Conservation (phyloP, 805 yeast species). For the Saccharomycopsis lassenensis region DNA sequence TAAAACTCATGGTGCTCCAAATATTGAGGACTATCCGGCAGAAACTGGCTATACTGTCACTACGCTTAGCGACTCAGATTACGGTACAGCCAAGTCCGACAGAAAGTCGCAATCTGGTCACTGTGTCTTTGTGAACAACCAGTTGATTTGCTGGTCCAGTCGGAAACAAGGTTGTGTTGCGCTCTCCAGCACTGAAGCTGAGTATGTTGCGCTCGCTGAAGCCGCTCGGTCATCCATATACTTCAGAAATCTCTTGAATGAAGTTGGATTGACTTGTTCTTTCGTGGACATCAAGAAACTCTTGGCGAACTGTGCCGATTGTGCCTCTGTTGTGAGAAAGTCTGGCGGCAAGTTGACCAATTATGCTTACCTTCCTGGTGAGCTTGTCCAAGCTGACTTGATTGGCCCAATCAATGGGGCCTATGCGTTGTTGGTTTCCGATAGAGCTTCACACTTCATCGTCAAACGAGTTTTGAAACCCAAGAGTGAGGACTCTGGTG, state of each 20-base stretch:
- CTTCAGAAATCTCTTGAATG: slow-evolving; percentile 1
- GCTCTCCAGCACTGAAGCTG: slow-evolving; percentile 1
- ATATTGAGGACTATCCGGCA: too few relatives aligned
- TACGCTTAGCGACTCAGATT: slow-evolving; percentile 1
- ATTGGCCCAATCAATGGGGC: too few relatives aligned
- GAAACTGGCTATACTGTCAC: too few relatives aligned
- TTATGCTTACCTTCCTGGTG: too few relatives aligned
- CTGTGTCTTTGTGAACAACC: neutral
- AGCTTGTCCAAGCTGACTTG: too few relatives aligned
- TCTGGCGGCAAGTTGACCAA: too few relatives aligned
- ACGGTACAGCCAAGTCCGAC: neutral
- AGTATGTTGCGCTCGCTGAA: slow-evolving; percentile 1
- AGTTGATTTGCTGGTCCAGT: neutral
- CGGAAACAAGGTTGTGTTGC: neutral
- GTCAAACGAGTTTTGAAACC: too few relatives aligned
- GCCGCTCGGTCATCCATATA: slow-evolving; percentile 2
- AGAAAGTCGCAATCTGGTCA: slow-evolving; percentile 1
- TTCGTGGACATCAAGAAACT: neutral
- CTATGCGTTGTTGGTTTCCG: too few relatives aligned
- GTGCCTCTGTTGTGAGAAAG: neutral
- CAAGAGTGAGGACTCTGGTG: too few relatives aligned
- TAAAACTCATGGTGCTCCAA: too few relatives aligned
- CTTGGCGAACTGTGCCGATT: neutral
- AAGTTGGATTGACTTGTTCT: neutral
- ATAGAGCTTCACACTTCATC: too few relatives aligned